Evolutionary conservation across 129 eudicot species (phyloP).

Genomic region (Flaveria trinervia): DNA sequence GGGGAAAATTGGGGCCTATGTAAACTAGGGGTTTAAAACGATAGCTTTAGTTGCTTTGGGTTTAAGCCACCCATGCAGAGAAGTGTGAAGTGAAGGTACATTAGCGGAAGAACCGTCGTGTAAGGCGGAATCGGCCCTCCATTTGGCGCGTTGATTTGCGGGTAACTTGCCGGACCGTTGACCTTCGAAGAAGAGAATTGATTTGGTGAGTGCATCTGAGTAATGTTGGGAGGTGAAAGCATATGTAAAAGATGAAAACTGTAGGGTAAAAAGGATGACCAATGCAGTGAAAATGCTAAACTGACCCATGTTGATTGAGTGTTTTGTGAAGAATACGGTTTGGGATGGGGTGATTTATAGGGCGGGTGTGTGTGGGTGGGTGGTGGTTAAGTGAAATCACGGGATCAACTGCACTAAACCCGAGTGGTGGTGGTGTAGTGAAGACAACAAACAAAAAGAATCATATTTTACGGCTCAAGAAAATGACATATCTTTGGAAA

Average conservation of each 20-base stretch:
- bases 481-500: not conserved
- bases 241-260: conserved; percentile 32
- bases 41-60: too few relatives aligned
- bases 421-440: conserved; percentile 20
- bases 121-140: conserved; percentile 86
- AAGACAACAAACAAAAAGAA: conserved; percentile 28
- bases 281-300: conserved; percentile 9
- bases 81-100: conserved; percentile 35
- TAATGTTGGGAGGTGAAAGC: conserved; percentile 73
- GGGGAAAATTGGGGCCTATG: too few relatives aligned
- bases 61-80: too few relatives aligned
- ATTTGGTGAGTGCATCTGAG: conserved; percentile 66
- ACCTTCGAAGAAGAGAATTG: conserved; percentile 79
- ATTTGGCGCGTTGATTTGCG: conserved; percentile 55
- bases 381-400: conserved; percentile 49
- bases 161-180: conserved; percentile 89
- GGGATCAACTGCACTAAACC: conserved; percentile 38
- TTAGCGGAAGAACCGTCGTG: conserved; percentile 75
- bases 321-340: not conserved
- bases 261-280: conserved; percentile 24
- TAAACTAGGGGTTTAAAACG: too few relatives aligned
- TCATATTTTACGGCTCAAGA: conserved; percentile 15
- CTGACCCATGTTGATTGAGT: conserved; percentile 29
- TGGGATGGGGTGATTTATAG: conserved; percentile 29
- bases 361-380: conserved; percentile 17